A percentile compares a stretch with the other conserved stretches of the same genome.
Conservation (phyloP, 1,139 yeast species). For the Sporopachydermia cereana region DNA sequence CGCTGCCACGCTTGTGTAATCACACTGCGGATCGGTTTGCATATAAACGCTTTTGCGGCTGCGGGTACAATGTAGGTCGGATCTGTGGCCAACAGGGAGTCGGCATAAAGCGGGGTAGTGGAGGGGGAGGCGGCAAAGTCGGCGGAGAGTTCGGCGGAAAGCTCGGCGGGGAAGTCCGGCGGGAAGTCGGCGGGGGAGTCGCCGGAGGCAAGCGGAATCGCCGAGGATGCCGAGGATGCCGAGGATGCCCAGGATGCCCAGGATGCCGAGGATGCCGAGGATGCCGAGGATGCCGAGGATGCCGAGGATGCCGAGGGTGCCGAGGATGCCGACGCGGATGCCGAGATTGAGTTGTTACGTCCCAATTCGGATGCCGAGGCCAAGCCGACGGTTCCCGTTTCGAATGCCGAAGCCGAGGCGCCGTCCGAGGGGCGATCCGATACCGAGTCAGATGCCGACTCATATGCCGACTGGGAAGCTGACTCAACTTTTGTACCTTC, state of each 20-base stretch:
- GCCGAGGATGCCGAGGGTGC: background rate
- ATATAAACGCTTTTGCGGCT: constrained; percentile 15
- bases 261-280: background rate
- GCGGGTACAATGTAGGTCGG: constrained; percentile 19
- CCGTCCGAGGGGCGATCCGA: no score
- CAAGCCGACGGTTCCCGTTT: background rate
- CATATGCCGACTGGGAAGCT: no score
- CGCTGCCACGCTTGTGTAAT: constrained; percentile 24
- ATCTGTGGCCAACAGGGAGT: background rate
- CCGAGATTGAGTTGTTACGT: background rate
- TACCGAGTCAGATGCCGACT: no score
- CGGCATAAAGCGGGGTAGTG: background rate
- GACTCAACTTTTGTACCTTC: no score
- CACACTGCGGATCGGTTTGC: constrained; percentile 17
- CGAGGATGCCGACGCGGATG: background rate
- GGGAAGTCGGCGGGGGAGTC: no score
- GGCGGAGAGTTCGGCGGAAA: no score
- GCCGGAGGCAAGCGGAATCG: no score
- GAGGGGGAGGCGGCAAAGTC: background rate
- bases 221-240: no score
- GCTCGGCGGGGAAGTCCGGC: no score
- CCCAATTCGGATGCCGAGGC: background rate
- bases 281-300: background rate
- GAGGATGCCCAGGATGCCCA: no score
- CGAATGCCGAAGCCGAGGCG: no score